Conservation (phyloP, 2,329 filamentous ascomycete species). For the Laburnicola sp. region DNA sequence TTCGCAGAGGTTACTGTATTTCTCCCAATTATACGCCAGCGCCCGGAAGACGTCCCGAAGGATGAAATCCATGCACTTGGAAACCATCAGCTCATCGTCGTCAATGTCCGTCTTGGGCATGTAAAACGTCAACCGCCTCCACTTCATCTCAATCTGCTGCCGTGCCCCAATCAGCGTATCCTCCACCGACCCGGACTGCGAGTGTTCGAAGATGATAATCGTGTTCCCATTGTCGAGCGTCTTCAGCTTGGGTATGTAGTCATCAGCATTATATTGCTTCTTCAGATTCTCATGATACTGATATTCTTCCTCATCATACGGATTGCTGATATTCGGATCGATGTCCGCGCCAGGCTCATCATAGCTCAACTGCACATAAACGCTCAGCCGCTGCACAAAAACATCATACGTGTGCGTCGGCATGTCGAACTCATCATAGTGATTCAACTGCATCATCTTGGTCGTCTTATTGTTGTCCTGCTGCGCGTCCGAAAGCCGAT, state of each 20-base stretch:
- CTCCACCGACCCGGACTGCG: slow-evolving; percentile 51
- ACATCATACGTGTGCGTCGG: slow-evolving; percentile 54
- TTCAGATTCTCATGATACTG: slow-evolving; percentile 38
- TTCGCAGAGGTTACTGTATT: slow-evolving; percentile 50
- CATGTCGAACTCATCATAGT: slow-evolving; percentile 51
- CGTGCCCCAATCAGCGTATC: slow-evolving; percentile 57
- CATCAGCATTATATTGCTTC: slow-evolving; percentile 35
- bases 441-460: slow-evolving; percentile 57
- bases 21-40: slow-evolving; percentile 51
- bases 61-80: slow-evolving; percentile 56
- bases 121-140: slow-evolving; percentile 57
- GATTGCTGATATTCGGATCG: slow-evolving; percentile 50
- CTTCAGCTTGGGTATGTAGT: slow-evolving; percentile 47
- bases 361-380: slow-evolving; percentile 56
- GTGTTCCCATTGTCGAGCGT: slow-evolving; percentile 54
- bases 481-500: slow-evolving; percentile 18
- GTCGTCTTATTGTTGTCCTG: slow-evolving; percentile 27
- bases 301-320: slow-evolving; percentile 48
- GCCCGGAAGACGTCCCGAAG: slow-evolving; percentile 55
- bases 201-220: slow-evolving; percentile 58
- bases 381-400: slow-evolving; percentile 54
- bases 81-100: slow-evolving; percentile 49
- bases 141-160: slow-evolving; percentile 56
- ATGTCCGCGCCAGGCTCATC: slow-evolving; percentile 43
- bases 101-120: slow-evolving; percentile 50